A percentile compares a stretch with the other conserved stretches of the same genome.
Evolutionary conservation across 495 filamentous ascomycete genomes (phyloP).

Genomic region (Tuber melanosporum): DNA sequence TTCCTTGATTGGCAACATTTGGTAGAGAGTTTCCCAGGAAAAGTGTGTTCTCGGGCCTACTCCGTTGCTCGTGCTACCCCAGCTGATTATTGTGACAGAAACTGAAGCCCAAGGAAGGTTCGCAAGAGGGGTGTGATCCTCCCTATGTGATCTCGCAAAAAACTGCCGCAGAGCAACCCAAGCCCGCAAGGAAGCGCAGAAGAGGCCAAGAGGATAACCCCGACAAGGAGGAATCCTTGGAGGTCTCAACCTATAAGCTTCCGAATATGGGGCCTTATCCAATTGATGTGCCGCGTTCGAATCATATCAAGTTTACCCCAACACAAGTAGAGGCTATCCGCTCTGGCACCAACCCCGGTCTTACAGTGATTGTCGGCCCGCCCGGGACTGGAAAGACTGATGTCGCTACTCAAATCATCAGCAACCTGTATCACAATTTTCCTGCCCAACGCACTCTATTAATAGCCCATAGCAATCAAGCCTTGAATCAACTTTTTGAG

Average conservation of each 20-base stretch:
- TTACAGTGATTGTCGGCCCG: slow-evolving; percentile 91
- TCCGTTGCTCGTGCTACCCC: background rate
- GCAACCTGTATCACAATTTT: slow-evolving; percentile 98
- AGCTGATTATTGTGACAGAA: slow-evolving; percentile 44
- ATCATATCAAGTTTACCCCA: slow-evolving; percentile 80
- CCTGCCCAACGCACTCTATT: slow-evolving; percentile 85
- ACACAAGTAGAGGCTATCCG: slow-evolving; percentile 86
- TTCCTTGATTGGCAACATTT: slow-evolving; percentile 95
- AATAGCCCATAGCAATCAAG: slow-evolving; percentile 96
- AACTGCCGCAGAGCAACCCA: slow-evolving; percentile 45
- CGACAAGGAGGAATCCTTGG: slow-evolving; percentile 57
- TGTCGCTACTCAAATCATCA: slow-evolving; percentile 96
- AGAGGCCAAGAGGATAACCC: slow-evolving; percentile 59
- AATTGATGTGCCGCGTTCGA: slow-evolving; percentile 75
- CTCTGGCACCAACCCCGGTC: slow-evolving; percentile 87
- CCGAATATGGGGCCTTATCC: slow-evolving; percentile 89
- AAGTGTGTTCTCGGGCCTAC: slow-evolving; percentile 38
- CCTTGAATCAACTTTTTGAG: slow-evolving; percentile 96
- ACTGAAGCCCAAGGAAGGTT: slow-evolving; percentile 66
- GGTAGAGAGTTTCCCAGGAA: slow-evolving; percentile 75
- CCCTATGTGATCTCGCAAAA: slow-evolving; percentile 67
- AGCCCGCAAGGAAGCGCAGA: slow-evolving; percentile 75
- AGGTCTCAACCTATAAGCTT: slow-evolving; percentile 86
- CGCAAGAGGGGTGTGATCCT: slow-evolving; percentile 68
- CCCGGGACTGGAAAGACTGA: slow-evolving; percentile 98